Percentiles rank a stretch among this genome's conserved stretches.
phyloP scores from a whole-genome alignment of 2,329 filamentous ascomycete species.

The Xylariales sp. region DNA sequence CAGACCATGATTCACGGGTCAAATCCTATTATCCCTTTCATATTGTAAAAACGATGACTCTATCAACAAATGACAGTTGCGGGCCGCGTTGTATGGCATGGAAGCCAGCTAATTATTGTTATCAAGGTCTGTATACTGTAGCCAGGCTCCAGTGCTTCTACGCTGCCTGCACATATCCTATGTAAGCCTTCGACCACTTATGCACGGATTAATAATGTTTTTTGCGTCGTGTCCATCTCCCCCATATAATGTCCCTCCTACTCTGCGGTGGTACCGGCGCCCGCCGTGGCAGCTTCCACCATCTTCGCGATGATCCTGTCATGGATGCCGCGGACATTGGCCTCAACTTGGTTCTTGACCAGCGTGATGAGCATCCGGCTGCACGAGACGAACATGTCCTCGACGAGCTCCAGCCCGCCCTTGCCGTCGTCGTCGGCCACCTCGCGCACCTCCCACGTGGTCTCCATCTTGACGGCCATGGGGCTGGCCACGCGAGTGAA shows the following conservation, averaged over 20 bases:
- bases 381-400: slow-evolving; percentile 46
- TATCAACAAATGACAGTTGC: too few relatives aligned
- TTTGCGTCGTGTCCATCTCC: background rate
- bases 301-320: slow-evolving; percentile 30
- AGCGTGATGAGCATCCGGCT: slow-evolving; percentile 44
- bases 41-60: too few relatives aligned
- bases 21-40: too few relatives aligned
- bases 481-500: slow-evolving; percentile 49
- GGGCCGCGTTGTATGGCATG: too few relatives aligned
- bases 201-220: too few relatives aligned
- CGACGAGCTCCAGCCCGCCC: slow-evolving; percentile 37
- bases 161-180: too few relatives aligned
- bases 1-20: too few relatives aligned
- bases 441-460: slow-evolving; percentile 37
- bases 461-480: slow-evolving; percentile 48
- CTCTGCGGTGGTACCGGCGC: too few relatives aligned
- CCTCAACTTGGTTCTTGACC: slow-evolving; percentile 47
- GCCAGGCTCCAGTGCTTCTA: slow-evolving; percentile 1
- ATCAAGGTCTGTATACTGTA: too few relatives aligned
- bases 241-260: too few relatives aligned
- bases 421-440: slow-evolving; percentile 27
- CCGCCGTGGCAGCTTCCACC: slow-evolving; percentile 1
- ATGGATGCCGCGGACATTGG: slow-evolving; percentile 46
- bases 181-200: too few relatives aligned
- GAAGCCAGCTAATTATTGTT: too few relatives aligned